Base-by-base conservation (phyloP, 1,284 basidiomycete species). In the Erythrobasidium hasegawianum region DNA sequence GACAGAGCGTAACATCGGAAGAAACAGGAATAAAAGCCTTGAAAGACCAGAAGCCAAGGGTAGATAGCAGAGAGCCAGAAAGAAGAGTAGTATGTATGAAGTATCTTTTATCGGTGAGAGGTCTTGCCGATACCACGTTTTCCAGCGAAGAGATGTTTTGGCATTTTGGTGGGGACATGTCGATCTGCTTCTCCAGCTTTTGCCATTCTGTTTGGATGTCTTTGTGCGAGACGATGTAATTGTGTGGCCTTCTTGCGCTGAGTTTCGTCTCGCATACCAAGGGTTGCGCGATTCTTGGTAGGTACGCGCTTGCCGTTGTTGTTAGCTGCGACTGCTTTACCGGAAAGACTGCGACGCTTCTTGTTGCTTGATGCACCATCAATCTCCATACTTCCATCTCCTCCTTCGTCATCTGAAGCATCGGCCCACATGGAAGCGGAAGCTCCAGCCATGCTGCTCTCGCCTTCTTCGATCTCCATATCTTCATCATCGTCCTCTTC, bases 161-260 rank as follows among this genome's bases (percentile, higher is more conserved):
- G 80, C 69, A 77, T 76, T 20, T 78, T 79, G 65, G 76, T 75
- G 22, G 73, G 70, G 10, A 76, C 72, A 70, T 76, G 77, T 59
- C 64, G 52, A 80, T 97, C 93, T 64, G 84, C 82, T 81, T 97
- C 93, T 70, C 89, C 89, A 49, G 91, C 92, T 76, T 87, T 90
- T 26, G 91, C 93, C 49, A 87, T 82, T 81, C 86, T 85, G 77
- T 94, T 93, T 69, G 90, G 87, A 69, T 83, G 84, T 72, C 93
- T 83, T 77, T 94, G 90, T 14, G 87, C 87, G 68, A 94, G 83
- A 73, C 89, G 87, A 69, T 89, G 87, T 59, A 96, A 81, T 75
- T 86, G 85, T 77, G 84, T 80, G n/a, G 92, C 89, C 77, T 87
- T 88, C 69, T 84, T 81, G 38, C 82, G 84, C 86, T 96, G 90